Evolutionary conservation across 441 rosid species (phyloP), one percentile per base, ranked within the genome.

Genomic region (Brassica hybrid): DNA sequence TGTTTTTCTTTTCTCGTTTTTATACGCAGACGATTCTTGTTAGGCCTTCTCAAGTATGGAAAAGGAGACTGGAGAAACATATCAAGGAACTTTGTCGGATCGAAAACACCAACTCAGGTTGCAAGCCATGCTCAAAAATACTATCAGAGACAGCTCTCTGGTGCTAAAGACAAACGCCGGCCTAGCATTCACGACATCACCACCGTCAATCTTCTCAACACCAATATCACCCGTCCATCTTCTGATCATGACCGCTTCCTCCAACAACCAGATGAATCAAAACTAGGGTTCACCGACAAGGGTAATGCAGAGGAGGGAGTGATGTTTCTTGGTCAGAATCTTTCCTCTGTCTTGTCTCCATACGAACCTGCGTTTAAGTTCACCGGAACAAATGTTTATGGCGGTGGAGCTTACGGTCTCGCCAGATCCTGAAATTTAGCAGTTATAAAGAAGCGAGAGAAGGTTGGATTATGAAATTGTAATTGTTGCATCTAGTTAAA

Each of bases 21-120:
- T 41, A 6, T 5, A n/a, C 38, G 43, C 80, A 90, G 95, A 83
- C 54, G 85, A 16, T 91, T 91, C 76, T 76, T 89, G 48, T 71
- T 77, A 14, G 96, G 96, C 1, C 77, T 90, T 48, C 80, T 83
- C 1, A 89, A 78, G 73, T 89, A 80, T 0, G 95, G 95, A 3
- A 90, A 83, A 76, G 96, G 95, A 17, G 95, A 90, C 57, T 88
- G 96, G 93, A 85, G 91, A 79, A 90, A 87, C 72, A 90, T 90
- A 12, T 89, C 96, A 6, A 84, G 89, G 69, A 86, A 85, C 76
- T 83, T 85, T 2, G 92, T 90, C 6, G 84, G 80, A 59, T 79
- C 92, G n/a, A 84, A 88, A 78, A 88, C 88, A n/a, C 88, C 94
- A 2, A 89, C 89, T 4, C 94, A 89, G 14, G 93, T 89, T 21